These are phyloP conservation scores for Micromonas commoda DNA, from an alignment of 139 green algal species.

Conservation along the genomic window DNA sequence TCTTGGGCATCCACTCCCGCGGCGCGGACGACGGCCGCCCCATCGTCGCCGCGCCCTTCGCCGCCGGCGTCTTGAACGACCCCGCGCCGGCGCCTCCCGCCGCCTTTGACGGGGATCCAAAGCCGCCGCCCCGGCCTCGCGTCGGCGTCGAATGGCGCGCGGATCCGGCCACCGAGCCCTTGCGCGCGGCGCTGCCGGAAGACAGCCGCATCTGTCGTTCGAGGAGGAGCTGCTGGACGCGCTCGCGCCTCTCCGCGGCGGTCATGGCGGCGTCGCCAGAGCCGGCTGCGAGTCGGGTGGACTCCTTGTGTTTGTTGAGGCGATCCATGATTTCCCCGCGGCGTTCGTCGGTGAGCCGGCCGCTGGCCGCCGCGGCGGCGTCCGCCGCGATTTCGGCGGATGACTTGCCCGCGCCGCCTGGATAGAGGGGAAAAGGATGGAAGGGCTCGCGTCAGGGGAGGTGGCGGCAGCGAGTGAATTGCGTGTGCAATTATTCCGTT, in stretches of 20 bases:
- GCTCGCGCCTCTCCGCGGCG: neutral
- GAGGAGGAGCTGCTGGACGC: neutral
- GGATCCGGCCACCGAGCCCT: neutral
- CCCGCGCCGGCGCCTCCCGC: too few species aligned
- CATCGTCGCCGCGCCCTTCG: neutral
- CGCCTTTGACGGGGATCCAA: neutral
- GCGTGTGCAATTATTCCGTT: neutral
- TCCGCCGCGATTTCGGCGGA: neutral
- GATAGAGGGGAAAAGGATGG: neutral
- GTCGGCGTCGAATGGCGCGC: neutral
- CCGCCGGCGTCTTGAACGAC: neutral
- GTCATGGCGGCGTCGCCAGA: too few species aligned
- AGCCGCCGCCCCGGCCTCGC: neutral
- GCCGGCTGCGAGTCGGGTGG: too few species aligned
- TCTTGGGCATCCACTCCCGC: neutral
- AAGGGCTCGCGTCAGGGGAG: neutral
- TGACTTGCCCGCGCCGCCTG: neutral
- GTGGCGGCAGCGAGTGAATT: neutral
- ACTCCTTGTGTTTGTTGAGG: neutral
- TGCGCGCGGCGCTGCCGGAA: too few species aligned
- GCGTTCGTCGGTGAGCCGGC: neutral
- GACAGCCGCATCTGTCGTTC: neutral
- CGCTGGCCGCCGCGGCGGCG: neutral
- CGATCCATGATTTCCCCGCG: neutral
- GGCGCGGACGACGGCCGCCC: neutral